These are phyloP conservation scores for Xylaria nigripes DNA, from an alignment of 495 filamentous ascomycete genomes.

Conservation along the genomic window DNA sequence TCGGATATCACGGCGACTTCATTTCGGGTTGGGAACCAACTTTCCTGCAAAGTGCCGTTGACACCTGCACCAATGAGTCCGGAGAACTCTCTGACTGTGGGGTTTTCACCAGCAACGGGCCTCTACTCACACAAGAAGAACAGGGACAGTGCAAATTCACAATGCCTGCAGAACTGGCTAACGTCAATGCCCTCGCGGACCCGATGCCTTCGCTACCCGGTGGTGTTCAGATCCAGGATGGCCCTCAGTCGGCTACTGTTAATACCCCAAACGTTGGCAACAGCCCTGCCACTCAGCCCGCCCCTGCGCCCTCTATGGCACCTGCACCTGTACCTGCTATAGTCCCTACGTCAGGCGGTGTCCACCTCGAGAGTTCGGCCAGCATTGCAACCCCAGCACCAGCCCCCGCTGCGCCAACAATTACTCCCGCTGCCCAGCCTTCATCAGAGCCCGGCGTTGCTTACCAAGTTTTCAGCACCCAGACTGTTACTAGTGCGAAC, in stretches of 20 bases:
- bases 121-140: slow-evolving; percentile 30
- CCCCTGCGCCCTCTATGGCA: slow-evolving; percentile 5
- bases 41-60: slow-evolving; percentile 51
- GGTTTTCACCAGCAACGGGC: slow-evolving; percentile 33
- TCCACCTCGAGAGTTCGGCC: slow-evolving; percentile 17
- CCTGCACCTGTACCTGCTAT: slow-evolving; percentile 7
- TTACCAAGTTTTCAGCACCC: slow-evolving; percentile 34
- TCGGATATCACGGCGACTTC: slow-evolving; percentile 80
- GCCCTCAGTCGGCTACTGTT: slow-evolving; percentile 29
- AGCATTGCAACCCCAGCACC: too few relatives aligned
- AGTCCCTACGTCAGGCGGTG: slow-evolving; percentile 14
- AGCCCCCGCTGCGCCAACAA: slow-evolving; percentile 8
- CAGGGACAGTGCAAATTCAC: slow-evolving; percentile 32
- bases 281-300: slow-evolving; percentile 1
- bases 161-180: slow-evolving; percentile 20
- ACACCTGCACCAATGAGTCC: slow-evolving; percentile 47
- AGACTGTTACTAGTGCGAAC: slow-evolving; percentile 32
- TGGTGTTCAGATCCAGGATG: slow-evolving; percentile 27
- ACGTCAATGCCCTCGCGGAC: slow-evolving; percentile 27
- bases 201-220: slow-evolving; percentile 33
- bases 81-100: slow-evolving; percentile 49
- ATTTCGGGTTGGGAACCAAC: slow-evolving; percentile 67
- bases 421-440: slow-evolving; percentile 17
- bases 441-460: slow-evolving; percentile 20
- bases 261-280: slow-evolving; percentile 11